Conservation (phyloP, 371 early-diverging fungal species). For the Actinomortierella ambigua region DNA sequence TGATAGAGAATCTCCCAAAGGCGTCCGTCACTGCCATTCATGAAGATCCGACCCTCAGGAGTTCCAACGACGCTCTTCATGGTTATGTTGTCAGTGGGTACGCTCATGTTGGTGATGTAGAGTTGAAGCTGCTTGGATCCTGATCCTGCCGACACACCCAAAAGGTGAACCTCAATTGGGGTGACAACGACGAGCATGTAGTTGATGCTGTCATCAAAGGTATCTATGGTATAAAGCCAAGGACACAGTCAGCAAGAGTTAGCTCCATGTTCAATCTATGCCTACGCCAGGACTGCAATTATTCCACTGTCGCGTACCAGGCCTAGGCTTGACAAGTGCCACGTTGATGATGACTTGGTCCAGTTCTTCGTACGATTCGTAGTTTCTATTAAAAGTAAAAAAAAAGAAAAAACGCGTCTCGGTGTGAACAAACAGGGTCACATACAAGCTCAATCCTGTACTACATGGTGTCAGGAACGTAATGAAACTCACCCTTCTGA, state of each 20-base stretch:
- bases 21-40: constrained; percentile 81
- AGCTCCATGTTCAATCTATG: neutral
- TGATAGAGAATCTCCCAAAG: constrained; percentile 87
- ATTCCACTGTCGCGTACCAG: constrained; percentile 46
- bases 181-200: constrained; percentile 89
- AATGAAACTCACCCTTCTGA: constrained; percentile 52
- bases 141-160: constrained; percentile 64
- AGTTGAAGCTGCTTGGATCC: constrained; percentile 52
- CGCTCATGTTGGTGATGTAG: constrained; percentile 74
- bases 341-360: constrained; percentile 86
- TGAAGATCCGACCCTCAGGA: constrained; percentile 80
- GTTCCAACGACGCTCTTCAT: constrained; percentile 82
- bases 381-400: constrained; percentile 51
- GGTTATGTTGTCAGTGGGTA: constrained; percentile 75
- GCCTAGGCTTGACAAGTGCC: constrained; percentile 75
- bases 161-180: constrained; percentile 76
- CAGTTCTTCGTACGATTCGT: constrained; percentile 78
- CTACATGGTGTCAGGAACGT: neutral
- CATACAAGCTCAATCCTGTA: neutral
- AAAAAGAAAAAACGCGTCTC: neutral
- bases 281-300: neutral
- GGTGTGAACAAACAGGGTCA: neutral
- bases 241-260: constrained; percentile 1
- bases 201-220: constrained; percentile 81
- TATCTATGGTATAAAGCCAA: constrained; percentile 44